Conservation (phyloP, 805 yeast species). For the Candida glaebosa region DNA sequence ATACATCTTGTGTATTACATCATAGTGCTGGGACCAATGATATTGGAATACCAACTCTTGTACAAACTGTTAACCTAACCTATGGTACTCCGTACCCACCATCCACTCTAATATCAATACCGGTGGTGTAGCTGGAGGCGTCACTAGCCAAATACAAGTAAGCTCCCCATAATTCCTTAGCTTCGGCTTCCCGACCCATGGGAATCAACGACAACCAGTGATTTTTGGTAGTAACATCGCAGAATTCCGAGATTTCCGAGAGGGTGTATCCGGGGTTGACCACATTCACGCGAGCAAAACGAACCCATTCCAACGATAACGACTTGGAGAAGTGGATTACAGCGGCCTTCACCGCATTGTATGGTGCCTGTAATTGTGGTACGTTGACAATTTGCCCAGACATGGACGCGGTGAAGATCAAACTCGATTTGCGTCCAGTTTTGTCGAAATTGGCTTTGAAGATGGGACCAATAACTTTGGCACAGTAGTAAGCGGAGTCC, state of each 20-base stretch:
- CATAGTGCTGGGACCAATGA: too few relatives aligned
- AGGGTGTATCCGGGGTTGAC: constrained; percentile 34
- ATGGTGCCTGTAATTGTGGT: constrained; percentile 38
- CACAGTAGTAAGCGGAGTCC: constrained; percentile 29
- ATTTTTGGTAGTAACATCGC: constrained; percentile 13
- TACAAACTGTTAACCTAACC: too few relatives aligned
- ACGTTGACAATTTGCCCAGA: constrained; percentile 38
- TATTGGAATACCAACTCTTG: too few relatives aligned
- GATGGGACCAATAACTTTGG: constrained; percentile 27
- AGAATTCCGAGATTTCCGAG: constrained; percentile 14
- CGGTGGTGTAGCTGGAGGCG: constrained; percentile 76
- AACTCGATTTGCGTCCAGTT: constrained; percentile 23
- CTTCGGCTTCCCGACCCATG: constrained; percentile 68
- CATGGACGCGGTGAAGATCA: constrained; percentile 38
- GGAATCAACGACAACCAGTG: constrained; percentile 44
- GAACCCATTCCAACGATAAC: constrained; percentile 40
- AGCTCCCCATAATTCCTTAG: constrained; percentile 76
- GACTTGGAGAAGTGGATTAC: constrained; percentile 34
- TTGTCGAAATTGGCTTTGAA: constrained; percentile 16
- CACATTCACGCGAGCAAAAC: constrained; percentile 38
- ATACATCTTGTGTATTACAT: too few relatives aligned
- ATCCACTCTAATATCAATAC: constrained; percentile 69
- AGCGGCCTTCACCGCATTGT: constrained; percentile 42
- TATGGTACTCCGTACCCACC: constrained; percentile 54
- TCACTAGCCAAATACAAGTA: constrained; percentile 74